Conservation (phyloP, 2,329 filamentous ascomycete genomes). For the Tolypocladium paradoxum region DNA sequence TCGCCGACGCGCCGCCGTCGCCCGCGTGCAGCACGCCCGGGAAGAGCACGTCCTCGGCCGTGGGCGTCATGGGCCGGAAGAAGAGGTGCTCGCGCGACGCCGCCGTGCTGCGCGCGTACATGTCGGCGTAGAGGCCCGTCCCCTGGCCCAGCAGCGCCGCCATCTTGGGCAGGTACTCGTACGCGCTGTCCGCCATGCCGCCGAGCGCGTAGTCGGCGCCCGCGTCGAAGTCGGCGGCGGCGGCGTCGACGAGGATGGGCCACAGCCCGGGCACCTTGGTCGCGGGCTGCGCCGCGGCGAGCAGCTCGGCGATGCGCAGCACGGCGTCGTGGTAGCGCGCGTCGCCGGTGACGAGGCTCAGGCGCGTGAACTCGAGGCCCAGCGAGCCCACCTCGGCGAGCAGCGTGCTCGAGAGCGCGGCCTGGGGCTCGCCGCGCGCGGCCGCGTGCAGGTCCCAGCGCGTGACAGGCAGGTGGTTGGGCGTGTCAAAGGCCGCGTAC, state of each 20-base stretch:
- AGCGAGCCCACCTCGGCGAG: constrained; percentile 56
- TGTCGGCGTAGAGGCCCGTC: constrained; percentile 45
- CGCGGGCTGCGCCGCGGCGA: constrained; percentile 55
- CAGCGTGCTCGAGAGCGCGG: constrained; percentile 19
- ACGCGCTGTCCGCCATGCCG: constrained; percentile 42
- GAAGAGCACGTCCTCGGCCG: constrained; percentile 52
- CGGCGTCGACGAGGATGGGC: constrained; percentile 54
- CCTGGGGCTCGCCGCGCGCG: constrained; percentile 12
- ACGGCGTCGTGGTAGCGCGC: constrained; percentile 66
- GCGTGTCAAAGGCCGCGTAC: constrained; percentile 40
- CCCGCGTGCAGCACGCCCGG: constrained; percentile 28
- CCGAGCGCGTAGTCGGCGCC: constrained; percentile 37
- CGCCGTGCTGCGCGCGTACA: constrained; percentile 53
- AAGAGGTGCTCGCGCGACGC: constrained; percentile 52
- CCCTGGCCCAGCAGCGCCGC: constrained; percentile 54
- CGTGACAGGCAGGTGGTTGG: constrained; percentile 35
- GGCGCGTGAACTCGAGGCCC: constrained; percentile 59
- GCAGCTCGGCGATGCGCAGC: constrained; percentile 54
- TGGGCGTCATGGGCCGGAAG: constrained; percentile 57
- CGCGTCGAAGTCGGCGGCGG: constrained; percentile 30
- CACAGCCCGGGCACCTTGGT: constrained; percentile 65
- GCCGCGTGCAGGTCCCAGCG: constrained; percentile 16
- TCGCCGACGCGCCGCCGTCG: constrained; percentile 31
- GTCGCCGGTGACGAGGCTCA: constrained; percentile 59
- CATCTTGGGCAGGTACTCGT: constrained; percentile 52